Conservation (phyloP, 1,284 basidiomycete species). For the Rhodofomes roseus region DNA sequence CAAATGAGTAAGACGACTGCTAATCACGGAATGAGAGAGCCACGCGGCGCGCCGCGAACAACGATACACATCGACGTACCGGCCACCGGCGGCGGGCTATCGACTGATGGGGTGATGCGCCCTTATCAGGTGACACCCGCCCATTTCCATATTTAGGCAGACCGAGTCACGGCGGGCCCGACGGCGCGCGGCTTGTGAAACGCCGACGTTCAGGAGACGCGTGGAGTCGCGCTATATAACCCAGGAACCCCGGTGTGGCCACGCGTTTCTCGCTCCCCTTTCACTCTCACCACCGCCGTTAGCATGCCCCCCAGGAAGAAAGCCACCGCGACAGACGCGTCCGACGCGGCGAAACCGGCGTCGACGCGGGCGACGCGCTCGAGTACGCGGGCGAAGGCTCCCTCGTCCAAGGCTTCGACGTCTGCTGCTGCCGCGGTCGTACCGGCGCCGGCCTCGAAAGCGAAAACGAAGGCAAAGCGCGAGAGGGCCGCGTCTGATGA, state of each 20-base stretch:
- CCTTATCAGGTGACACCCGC: neutral
- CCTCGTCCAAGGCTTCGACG: slow-evolving; percentile 13
- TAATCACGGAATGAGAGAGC: no score
- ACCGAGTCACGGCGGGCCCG: neutral
- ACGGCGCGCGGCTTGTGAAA: neutral
- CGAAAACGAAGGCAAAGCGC: slow-evolving; percentile 19
- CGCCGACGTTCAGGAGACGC: neutral
- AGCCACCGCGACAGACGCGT: slow-evolving; percentile 13
- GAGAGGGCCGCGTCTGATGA: slow-evolving; percentile 20
- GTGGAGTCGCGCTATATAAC: neutral
- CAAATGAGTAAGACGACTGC: no score
- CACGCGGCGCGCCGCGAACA: no score
- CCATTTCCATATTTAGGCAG: neutral
- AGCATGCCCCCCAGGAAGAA: slow-evolving; percentile 33
- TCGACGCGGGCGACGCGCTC: slow-evolving; percentile 13
- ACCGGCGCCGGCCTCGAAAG: slow-evolving; percentile 15
- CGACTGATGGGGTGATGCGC: no score
- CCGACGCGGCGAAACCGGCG: slow-evolving; percentile 12
- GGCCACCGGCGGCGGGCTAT: no score
- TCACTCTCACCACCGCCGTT: neutral
- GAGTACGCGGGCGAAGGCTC: slow-evolving; percentile 22
- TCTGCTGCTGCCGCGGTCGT: slow-evolving; percentile 8
- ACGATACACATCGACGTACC: no score
- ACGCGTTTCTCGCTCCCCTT: neutral
- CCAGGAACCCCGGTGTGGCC: neutral